phyloP scores from a whole-genome alignment of 768 basidiomycete genomes.

The Dentipellis fragilis region DNA sequence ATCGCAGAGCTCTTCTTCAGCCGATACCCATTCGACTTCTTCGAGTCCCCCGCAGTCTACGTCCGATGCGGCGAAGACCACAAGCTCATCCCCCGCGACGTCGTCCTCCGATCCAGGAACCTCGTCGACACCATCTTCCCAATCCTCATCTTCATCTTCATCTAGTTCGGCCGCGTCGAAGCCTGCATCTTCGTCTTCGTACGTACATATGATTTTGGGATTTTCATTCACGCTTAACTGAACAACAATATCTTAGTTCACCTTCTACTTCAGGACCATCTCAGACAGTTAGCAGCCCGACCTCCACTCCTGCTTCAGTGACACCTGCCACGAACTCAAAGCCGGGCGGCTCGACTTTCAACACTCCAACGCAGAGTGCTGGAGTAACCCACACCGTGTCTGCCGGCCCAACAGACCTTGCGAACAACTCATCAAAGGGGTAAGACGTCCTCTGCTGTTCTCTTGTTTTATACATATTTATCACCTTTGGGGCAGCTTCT shows the following conservation, averaged over 20 bases:
- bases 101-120: neutral
- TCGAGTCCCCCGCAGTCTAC: neutral
- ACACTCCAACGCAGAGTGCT: neutral
- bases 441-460: neutral
- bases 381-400: neutral
- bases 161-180: neutral
- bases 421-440: neutral
- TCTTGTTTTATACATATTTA: constrained; percentile 6
- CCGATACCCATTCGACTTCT: neutral
- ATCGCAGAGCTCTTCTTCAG: neutral
- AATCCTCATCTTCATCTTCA: neutral
- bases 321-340: too few species aligned
- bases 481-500: constrained; percentile 5
- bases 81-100: neutral
- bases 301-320: neutral
- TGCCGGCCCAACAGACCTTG: neutral
- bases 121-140: neutral
- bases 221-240: neutral
- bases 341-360: neutral
- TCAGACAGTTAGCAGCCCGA: neutral
- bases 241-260: neutral
- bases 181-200: neutral
- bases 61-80: neutral
- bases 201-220: neutral
- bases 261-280: neutral